Evolutionary conservation across 768 basidiomycete genomes (phyloP), one percentile per base, ranked within the genome.

Genomic region (Amanita muscaria): DNA sequence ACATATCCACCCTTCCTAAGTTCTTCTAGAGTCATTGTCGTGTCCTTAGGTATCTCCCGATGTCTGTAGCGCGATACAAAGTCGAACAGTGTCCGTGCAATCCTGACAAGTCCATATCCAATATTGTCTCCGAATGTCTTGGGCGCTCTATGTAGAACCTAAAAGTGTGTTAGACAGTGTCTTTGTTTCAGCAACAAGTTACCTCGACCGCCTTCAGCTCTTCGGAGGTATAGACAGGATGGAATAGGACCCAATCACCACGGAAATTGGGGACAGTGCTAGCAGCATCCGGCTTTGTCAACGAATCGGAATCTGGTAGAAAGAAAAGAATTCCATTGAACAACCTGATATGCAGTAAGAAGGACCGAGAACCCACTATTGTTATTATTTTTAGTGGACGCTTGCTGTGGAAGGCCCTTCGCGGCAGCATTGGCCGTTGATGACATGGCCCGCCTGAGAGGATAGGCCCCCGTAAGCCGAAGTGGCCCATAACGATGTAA

Each of bases 241-340:
- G 89, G 58, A 91, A 89, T 2, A 96, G 65, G 9, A 94, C 89
- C 89, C 91, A 96, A 54, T 88, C 86, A 2, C 87, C 87, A 31
- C 68, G 72, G 57, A 70, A 72, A 2, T 69, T 65, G 2, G 78
- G 77, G 11, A 77, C 64, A 4, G 78, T 76, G 58, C 70, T 74
- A 45, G 70, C 68, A 1, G 72, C 73, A 55, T 66, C 71, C 21
- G 60, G 60, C 47, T 64, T 64, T 4, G 68, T 69, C 51, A 75
- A 57, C 34, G 43, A 27, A 19, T 35, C 43, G 23, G 33, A 35
- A 18, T 34, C 43, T 44, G 16, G 42, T 12, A 24, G 22, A 10
- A 34, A 5, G n/a, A 16, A 24, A 42, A n/a, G n/a, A n/a, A n/a
- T n/a, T n/a, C n/a, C n/a, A n/a, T n/a, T n/a, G n/a, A n/a, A n/a